phyloP scores from a whole-genome alignment of 106 monocot species.

The Triglochin maritima region DNA sequence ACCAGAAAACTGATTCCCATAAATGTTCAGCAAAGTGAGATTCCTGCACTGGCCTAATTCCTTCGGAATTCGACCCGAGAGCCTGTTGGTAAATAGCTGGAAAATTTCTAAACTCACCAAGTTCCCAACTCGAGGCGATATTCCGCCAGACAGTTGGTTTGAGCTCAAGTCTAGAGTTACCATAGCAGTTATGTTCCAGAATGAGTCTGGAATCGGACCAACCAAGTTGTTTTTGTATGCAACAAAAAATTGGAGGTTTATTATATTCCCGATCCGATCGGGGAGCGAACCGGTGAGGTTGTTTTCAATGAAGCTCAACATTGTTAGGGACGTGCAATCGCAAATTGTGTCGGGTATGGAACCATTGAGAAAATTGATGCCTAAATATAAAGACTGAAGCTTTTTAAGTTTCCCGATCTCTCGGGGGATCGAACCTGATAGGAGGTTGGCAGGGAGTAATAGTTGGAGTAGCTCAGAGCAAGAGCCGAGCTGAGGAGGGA shows the following conservation, averaged over 20 bases:
- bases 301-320: conserved; percentile 27
- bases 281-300: conserved; percentile 61
- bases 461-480: conserved; percentile 33
- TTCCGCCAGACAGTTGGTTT: conserved; percentile 43
- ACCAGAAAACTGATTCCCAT: conserved; percentile 51
- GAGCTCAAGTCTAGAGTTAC: conserved; percentile 42
- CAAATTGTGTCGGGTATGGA: conserved; percentile 50
- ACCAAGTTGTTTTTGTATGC: conserved; percentile 30
- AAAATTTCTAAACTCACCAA: conserved; percentile 41
- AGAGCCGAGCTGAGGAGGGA: conserved; percentile 48
- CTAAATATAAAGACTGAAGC: conserved; percentile 35
- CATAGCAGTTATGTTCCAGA: conserved; percentile 31
- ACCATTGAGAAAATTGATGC: conserved; percentile 40
- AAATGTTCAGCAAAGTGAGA: conserved; percentile 44
- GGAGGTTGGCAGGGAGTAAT: conserved; percentile 28
- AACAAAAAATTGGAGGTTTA: conserved; percentile 33
- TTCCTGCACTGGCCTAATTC: conserved; percentile 54
- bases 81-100: conserved; percentile 44
- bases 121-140: conserved; percentile 51
- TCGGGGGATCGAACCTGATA: conserved; percentile 52
- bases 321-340: conserved; percentile 40
- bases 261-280: conserved; percentile 40
- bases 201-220: conserved; percentile 53
- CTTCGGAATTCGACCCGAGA: conserved; percentile 40
- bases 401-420: conserved; percentile 43